Evolutionary conservation across 805 yeast genomes (phyloP), one percentile per base, ranked within the genome.

Genomic region (Pichia rugopelliculosa): DNA sequence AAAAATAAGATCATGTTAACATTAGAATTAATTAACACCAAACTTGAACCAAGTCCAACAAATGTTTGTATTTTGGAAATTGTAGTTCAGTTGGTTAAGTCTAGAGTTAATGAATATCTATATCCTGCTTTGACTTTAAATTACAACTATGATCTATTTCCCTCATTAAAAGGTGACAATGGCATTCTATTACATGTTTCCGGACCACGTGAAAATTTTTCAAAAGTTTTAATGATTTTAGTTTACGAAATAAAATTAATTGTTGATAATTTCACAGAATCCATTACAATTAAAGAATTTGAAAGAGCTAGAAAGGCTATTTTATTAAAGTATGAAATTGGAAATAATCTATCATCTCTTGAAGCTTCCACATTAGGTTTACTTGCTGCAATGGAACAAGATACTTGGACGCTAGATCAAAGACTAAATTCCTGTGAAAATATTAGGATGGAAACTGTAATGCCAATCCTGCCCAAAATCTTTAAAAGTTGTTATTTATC

Each of bases 51-150:
- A 0, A 59, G 65, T 20, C 72, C 78, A 0, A 41, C 47, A 10
- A 65, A 64, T 42, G 68, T 76, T 2, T 72, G 79, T 52, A 65
- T 69, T n/a, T 53, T 76, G 12, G 89, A 84, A 52, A 58, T 84
- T 6, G 49, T 83, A 2, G 68, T 73, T 10, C 79, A 77, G 42
- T 45, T 79, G 3, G 52, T 80, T 4, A 76, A 72, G 22, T 56
- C 59, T 1, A 58, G 61, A 13, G 55, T 83, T 0, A 61, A 71
- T 22, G 59, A 65, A 5, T 50, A 52, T 6, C 54, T 84, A 1
- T 84, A 83, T 56, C 74, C 76, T 1, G 71, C 80, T 1, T 77
- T 80, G 47, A 58, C 70, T n/a, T 49, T 80, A 10, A 79, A 81
- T 1, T 80, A 72, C 55, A 59, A 74, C 0, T 84, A 84, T 76